Base-by-base conservation (phyloP, 768 basidiomycete genomes). In the Serendipita sp. region DNA sequence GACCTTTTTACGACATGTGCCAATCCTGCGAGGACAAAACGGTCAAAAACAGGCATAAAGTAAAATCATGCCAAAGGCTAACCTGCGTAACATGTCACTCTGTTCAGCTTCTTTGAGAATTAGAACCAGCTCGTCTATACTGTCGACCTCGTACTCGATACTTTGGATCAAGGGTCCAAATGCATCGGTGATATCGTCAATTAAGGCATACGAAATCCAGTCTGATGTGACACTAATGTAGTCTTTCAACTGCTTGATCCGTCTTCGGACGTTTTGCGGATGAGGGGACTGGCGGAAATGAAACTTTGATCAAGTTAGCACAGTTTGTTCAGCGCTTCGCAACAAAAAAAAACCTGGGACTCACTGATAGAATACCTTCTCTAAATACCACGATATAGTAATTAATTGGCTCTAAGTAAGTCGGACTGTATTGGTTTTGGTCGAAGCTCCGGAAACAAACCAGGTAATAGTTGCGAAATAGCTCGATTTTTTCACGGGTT, bases 371-470 rank as follows among this genome's bases (percentile, higher is more conserved):
- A 1, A 85, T 97, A 17, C 96, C 96, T 72, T 98, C 96, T 24
- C 95, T 81, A 76, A 99, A 97, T 56, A 99, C 96, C 68, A 98
- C 89, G 68, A 99, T 95, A 74, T 99, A 99, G 95, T 97, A 98
- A 75, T 99, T 99, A 66, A 98, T 78, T 16, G 96, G 96, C 72
- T 99, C 95, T 50, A 99, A 84, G 72, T 98, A 86, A 1, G 93
- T 98, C 17, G 94, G 93, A 69, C 89, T 91, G 76, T 97, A 97
- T 24, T 85, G 88, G 73, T 98, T 96, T 76, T 99, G 96, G 73
- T 99, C 96, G 76, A 99, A 98, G 66, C 91, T 89, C 66, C 96
- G 86, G 78, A 99, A 99, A 79, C 95, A 98, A 65, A 98, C 96
- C 61, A 99, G 83, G 72, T 97, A 98, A 72, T 99, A 99, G 71